These are phyloP conservation scores for Pterocarpus macrocarpus DNA, from an alignment of 306 rosid genomes.

Conservation along the genomic window DNA sequence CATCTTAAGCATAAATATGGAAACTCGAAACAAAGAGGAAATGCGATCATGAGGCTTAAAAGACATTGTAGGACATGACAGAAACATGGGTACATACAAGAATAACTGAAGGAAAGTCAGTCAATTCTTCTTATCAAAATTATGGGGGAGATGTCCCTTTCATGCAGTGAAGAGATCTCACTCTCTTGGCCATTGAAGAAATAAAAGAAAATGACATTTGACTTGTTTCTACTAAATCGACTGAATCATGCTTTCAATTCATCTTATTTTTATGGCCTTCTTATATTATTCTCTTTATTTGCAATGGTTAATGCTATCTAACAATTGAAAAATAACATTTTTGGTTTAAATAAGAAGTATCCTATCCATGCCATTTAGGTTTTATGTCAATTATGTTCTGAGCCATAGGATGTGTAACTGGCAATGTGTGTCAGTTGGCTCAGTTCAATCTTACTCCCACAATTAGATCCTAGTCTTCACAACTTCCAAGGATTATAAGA, in stretches of 20 bases:
- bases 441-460: neutral
- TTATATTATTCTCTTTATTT: constrained; percentile 2
- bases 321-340: neutral
- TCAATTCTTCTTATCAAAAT: constrained; percentile 26
- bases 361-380: neutral
- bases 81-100: neutral
- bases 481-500: constrained; percentile 10
- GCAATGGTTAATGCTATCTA: neutral
- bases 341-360: neutral
- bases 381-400: neutral
- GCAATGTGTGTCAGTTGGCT: neutral
- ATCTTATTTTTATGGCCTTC: neutral
- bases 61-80: neutral
- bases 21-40: neutral
- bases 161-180: neutral
- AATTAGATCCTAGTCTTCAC: neutral
- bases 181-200: neutral
- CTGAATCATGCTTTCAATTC: neutral
- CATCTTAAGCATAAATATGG: neutral
- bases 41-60: neutral
- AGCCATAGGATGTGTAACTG: neutral
- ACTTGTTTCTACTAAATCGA: neutral
- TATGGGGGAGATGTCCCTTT: neutral
- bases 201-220: neutral
- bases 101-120: neutral